Evolutionary conservation across 257 asterid species (phyloP), one percentile per base, ranked within the genome.

Genomic region (Solanum habrochaites): DNA sequence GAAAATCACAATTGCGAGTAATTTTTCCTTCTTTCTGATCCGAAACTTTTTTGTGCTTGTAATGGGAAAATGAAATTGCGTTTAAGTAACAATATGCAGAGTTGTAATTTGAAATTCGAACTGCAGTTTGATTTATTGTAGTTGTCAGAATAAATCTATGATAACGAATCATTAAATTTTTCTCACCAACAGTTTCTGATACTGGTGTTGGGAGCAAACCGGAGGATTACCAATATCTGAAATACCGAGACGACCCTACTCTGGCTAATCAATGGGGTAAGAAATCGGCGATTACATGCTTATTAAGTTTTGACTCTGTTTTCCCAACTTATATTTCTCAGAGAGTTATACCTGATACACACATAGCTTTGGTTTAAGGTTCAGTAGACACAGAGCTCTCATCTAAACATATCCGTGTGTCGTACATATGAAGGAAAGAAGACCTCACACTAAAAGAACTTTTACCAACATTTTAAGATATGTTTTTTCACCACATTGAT

Each of bases 101-200:
- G 18, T 29, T 10, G 2, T 80, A 56, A n/a, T 56, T 52, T 52
- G 62, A 43, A 45, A 9, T 70, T 69, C 25, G n/a, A 27, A 29
- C 45, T 43, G 70, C 60, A 43, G 56, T 29, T 74, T 2, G 47
- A 60, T 83, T 73, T 18, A 16, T 52, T 47, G 80, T 49, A 83
- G 45, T 27, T 83, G n/a, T 39, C 83, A 49, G 32, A 81, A 18
- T 42, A 25, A 81, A 23, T 58, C 60, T 31, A 71, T 85, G 72
- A 70, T 69, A 14, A 71, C 67, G 56, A 72, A 43, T 85, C 83
- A 71, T 15, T 88, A 37, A 88, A 7, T 49, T 70, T 86, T 86
- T 88, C 81, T 85, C 23, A 86, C 86, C 87, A 52, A 90, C 96
- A 96, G 99, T 96, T 89, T 96, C 98, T 21, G 98, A 96, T 89